phyloP scores from a whole-genome alignment of 768 basidiomycete genomes.

The Rhizopogon vulgaris region DNA sequence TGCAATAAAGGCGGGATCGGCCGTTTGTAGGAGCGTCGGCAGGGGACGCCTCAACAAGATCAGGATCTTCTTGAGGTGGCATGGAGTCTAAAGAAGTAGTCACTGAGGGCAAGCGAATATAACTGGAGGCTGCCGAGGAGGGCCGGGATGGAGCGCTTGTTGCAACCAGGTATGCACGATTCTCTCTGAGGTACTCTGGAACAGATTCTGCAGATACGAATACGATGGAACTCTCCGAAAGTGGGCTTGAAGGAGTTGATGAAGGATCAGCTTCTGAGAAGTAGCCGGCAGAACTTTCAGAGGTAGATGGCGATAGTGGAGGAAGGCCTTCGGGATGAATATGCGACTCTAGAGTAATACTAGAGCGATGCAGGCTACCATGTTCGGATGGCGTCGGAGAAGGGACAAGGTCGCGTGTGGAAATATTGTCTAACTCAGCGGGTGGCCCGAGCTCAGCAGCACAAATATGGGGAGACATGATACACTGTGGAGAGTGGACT shows the following conservation, averaged over 20 bases:
- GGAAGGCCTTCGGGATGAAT: neutral
- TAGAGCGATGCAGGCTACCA: constrained; percentile 8
- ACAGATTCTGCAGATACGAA: constrained; percentile 24
- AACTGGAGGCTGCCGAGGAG: constrained; percentile 12
- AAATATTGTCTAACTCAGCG: neutral
- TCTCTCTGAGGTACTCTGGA: constrained; percentile 25
- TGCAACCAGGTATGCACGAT: constrained; percentile 24
- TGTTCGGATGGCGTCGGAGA: constrained; percentile 24
- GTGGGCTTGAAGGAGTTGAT: neutral
- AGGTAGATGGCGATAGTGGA: neutral
- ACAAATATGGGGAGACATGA: neutral
- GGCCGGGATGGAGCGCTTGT: constrained; percentile 19
- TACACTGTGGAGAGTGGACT: neutral
- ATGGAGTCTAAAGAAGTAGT: constrained; percentile 19
- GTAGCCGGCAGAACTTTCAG: neutral
- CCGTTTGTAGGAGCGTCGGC: neutral
- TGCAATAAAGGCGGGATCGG: constrained; percentile 36
- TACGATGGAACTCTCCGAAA: constrained; percentile 20
- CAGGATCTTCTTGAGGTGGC: neutral
- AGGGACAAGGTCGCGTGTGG: constrained; percentile 3
- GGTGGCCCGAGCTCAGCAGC: neutral
- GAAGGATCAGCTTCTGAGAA: neutral
- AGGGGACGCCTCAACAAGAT: neutral
- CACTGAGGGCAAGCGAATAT: constrained; percentile 16
- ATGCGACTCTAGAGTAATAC: neutral